phyloP scores from a whole-genome alignment of 2,329 filamentous ascomycete species.

The Diplodia mutila region DNA sequence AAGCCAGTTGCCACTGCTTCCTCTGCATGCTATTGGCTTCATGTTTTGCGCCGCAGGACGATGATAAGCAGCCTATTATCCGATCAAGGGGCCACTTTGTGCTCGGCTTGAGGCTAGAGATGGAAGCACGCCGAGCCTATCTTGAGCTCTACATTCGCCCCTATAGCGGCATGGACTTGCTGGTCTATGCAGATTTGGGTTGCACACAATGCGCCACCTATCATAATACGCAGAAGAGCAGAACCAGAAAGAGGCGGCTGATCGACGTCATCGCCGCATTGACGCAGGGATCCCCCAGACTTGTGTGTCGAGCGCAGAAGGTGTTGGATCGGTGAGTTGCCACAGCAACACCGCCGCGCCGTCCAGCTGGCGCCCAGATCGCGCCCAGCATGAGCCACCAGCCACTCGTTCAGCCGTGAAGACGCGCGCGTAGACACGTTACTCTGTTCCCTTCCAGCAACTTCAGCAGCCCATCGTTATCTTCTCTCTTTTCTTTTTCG shows the following conservation, averaged over 20 bases:
- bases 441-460: not conserved
- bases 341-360: constrained; percentile 11
- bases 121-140: not conserved
- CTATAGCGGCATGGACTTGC: not conserved
- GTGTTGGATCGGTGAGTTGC: constrained; percentile 19
- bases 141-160: not conserved
- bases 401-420: not conserved
- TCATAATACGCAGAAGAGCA: not conserved
- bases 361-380: not conserved
- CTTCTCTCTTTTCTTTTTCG: not conserved
- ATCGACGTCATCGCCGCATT: constrained; percentile 19
- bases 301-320: not conserved
- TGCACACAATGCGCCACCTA: not conserved
- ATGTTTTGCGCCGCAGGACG: not conserved
- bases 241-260: not conserved
- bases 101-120: not conserved
- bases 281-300: constrained; percentile 22
- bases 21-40: not conserved
- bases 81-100: not conserved
- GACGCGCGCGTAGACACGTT: not conserved
- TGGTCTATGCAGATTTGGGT: not conserved
- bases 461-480: not conserved
- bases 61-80: not conserved
- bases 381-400: constrained; percentile 1
- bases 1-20: not conserved